Conservation (phyloP, 2,329 filamentous ascomycete species). For the Alternaria solani region DNA sequence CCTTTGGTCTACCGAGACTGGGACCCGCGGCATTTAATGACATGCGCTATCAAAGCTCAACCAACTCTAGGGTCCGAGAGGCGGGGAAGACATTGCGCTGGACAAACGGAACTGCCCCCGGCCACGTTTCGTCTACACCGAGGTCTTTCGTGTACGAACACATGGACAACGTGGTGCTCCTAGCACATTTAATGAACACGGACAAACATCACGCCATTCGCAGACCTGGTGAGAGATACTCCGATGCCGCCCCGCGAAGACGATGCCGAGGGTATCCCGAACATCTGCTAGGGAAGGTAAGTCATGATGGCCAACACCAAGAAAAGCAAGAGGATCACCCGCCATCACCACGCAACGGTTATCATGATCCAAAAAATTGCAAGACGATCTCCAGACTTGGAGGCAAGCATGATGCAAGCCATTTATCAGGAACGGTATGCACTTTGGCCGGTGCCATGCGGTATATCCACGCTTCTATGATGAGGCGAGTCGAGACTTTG, state of each 20-base stretch:
- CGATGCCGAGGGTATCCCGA: background rate
- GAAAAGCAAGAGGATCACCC: slow-evolving; percentile 4
- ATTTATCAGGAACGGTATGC: background rate
- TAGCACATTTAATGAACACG: slow-evolving; percentile 2
- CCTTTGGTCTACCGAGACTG: background rate
- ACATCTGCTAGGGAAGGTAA: background rate
- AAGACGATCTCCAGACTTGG: background rate
- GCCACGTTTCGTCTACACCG: slow-evolving; percentile 1
- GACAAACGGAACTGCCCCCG: background rate
- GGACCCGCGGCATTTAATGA: slow-evolving; percentile 6
- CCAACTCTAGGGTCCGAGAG: slow-evolving; percentile 1
- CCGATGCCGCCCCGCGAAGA: background rate
- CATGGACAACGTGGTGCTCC: slow-evolving; percentile 12
- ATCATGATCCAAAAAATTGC: background rate
- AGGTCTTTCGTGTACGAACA: slow-evolving; percentile 10
- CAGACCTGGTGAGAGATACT: background rate
- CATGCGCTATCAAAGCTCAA: slow-evolving; percentile 4
- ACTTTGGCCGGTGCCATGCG: slow-evolving; percentile 5
- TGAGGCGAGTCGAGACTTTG: background rate
- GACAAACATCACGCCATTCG: background rate
- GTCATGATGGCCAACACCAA: background rate
- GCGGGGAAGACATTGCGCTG: slow-evolving; percentile 5
- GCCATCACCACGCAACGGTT: background rate
- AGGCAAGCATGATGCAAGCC: slow-evolving; percentile 5
- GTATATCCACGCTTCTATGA: background rate